Conservation (phyloP, 306 rosid species). For the Astragalus membranaceus region DNA sequence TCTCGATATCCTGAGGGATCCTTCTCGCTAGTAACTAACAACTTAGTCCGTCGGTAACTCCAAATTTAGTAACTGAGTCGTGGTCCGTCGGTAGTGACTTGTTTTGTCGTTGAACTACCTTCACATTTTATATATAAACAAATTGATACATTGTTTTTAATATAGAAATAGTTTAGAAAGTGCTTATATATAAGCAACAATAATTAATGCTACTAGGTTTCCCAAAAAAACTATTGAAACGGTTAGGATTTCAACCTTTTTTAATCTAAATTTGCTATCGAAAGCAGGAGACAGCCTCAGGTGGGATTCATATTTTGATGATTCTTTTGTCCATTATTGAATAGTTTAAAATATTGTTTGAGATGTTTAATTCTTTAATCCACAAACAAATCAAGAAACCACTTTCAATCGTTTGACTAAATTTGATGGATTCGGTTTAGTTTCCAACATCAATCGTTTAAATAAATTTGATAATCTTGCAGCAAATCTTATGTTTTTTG, state of each 20-base stretch:
- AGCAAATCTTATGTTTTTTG: not conserved
- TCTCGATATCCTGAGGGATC: too few species aligned
- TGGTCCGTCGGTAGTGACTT: too few species aligned
- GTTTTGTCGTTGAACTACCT: too few species aligned
- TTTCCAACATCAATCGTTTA: not conserved
- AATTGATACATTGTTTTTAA: too few species aligned
- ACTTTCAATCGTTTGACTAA: not conserved
- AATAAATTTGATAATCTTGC: not conserved
- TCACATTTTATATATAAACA: too few species aligned
- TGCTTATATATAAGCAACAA: too few species aligned
- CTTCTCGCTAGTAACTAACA: too few species aligned
- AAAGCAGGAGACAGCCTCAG: not conserved
- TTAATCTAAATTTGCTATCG: not conserved
- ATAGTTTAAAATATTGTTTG: not conserved
- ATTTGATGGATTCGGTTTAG: not conserved
- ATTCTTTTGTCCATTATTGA: slow-evolving; percentile 11
- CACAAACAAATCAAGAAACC: not conserved
- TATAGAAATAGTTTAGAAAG: too few species aligned
- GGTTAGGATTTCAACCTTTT: slow-evolving; percentile 1
- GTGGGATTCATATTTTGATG: slow-evolving; percentile 1
- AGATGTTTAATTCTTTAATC: not conserved
- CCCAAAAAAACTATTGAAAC: not conserved
- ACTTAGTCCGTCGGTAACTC: too few species aligned
- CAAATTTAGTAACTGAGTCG: too few species aligned
- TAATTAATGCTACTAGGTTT: not conserved